These are phyloP conservation scores for Carex littledalei DNA, from an alignment of 176 grass and related monocot genomes.

Conservation along the genomic window DNA sequence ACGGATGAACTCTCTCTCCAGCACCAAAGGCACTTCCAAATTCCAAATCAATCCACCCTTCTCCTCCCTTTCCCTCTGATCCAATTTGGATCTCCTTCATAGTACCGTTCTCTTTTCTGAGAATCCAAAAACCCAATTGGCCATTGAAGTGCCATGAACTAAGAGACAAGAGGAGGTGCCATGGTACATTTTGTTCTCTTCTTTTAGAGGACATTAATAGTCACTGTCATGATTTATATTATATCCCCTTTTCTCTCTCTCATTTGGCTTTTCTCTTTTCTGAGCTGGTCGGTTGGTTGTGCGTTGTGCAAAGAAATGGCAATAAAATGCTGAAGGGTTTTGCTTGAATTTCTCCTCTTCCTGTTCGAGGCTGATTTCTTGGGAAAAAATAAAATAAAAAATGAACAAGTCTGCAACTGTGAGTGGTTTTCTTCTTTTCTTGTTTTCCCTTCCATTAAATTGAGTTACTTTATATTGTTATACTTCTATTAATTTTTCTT, in stretches of 20 bases:
- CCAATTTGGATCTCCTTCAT: not conserved
- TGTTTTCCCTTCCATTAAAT: not conserved
- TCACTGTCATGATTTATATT: slow-evolving; percentile 37
- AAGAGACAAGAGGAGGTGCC: slow-evolving; percentile 38
- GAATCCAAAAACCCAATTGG: slow-evolving; percentile 2
- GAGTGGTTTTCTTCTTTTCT: slow-evolving; percentile 18
- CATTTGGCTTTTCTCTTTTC: slow-evolving; percentile 1
- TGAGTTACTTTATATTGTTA: not conserved
- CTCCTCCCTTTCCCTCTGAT: not conserved
- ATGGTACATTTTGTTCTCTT: slow-evolving; percentile 39
- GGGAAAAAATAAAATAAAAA: slow-evolving; percentile 30
- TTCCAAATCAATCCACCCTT: not conserved
- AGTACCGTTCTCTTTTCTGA: not conserved
- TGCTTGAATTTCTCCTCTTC: not conserved
- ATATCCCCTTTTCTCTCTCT: not conserved
- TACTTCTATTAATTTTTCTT: not conserved
- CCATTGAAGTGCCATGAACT: slow-evolving; percentile 18
- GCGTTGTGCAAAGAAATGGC: not conserved
- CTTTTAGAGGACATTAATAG: slow-evolving; percentile 32
- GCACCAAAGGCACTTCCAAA: not conserved
- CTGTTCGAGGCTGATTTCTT: not conserved
- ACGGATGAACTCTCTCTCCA: slow-evolving; percentile 19
- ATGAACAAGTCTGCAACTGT: slow-evolving; percentile 69
- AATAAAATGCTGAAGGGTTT: not conserved
- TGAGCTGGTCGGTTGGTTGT: not conserved